Conservation (phyloP, 352 stramenopile genomes). For the Pseudoperonospora humuli region DNA sequence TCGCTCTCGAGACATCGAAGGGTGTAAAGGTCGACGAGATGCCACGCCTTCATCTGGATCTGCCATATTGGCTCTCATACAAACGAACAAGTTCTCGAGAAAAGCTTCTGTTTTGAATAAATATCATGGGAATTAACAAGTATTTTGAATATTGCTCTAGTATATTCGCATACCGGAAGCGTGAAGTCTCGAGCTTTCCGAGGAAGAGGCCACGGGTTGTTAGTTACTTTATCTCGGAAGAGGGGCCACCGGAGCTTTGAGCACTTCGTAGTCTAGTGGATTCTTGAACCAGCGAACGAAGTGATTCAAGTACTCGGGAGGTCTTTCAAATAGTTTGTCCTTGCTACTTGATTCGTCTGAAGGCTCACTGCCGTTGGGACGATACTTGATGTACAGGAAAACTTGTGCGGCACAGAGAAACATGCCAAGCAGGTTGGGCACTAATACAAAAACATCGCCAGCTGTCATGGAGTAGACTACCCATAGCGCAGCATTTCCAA, state of each 20-base stretch:
- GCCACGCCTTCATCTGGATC: too few species aligned
- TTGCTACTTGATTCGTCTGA: slow-evolving; percentile 9
- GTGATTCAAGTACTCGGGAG: slow-evolving; percentile 4
- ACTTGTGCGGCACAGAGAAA: slow-evolving; percentile 22
- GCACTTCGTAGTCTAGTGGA: slow-evolving; percentile 15
- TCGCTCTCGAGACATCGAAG: too few species aligned
- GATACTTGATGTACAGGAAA: slow-evolving; percentile 24
- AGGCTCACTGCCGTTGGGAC: not conserved
- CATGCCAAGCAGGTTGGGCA: slow-evolving; percentile 26
- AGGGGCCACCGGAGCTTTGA: slow-evolving; percentile 6
- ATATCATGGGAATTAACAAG: too few species aligned
- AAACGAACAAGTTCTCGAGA: too few species aligned
- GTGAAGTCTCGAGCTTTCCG: too few species aligned
- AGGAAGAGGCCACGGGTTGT: too few species aligned
- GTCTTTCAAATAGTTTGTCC: slow-evolving; percentile 5
- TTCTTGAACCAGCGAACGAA: slow-evolving; percentile 15
- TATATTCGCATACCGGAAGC: too few species aligned
- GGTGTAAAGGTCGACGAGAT: too few species aligned
- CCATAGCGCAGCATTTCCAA: slow-evolving; percentile 26
- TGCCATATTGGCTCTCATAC: too few species aligned
- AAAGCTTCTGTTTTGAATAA: too few species aligned
- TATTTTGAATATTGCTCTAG: too few species aligned
- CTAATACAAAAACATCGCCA: slow-evolving; percentile 23
- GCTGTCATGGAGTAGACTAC: slow-evolving; percentile 17
- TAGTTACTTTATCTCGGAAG: slow-evolving; percentile 12